Conservation (phyloP, 306 rosid species). For the Carpinus viminea region DNA sequence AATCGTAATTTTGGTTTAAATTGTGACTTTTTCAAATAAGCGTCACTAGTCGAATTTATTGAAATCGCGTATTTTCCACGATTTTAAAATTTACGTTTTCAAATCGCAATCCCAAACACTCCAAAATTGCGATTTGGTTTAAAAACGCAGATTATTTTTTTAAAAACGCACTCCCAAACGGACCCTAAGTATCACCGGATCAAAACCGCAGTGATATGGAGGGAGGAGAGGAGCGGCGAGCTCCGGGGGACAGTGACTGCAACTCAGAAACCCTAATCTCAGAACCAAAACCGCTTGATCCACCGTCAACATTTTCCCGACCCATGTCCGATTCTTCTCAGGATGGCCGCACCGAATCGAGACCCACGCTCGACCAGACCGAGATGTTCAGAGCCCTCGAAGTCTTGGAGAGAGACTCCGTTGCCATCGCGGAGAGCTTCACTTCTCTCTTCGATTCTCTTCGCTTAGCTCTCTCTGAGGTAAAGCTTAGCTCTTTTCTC, state of each 20-base stretch:
- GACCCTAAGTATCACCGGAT: neutral
- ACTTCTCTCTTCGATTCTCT: constrained; percentile 78
- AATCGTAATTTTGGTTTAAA: too few species aligned
- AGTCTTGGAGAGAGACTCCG: constrained; percentile 74
- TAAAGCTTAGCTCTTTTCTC: constrained; percentile 1
- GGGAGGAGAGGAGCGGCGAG: neutral
- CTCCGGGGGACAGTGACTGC: neutral
- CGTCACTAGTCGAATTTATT: too few species aligned
- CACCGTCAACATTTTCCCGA: constrained; percentile 16
- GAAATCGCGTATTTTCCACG: too few species aligned
- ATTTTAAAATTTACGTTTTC: too few species aligned
- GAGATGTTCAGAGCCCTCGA: constrained; percentile 64
- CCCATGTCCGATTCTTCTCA: constrained; percentile 1
- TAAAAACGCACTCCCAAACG: too few species aligned
- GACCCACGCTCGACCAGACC: constrained; percentile 33
- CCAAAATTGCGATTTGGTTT: too few species aligned
- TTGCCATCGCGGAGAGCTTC: constrained; percentile 78
- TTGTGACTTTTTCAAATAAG: too few species aligned
- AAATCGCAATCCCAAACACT: too few species aligned
- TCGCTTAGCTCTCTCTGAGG: constrained; percentile 72
- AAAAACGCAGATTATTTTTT: too few species aligned
- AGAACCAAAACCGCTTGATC: constrained; percentile 16
- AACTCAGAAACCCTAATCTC: constrained; percentile 40
- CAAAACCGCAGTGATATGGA: constrained; percentile 41
- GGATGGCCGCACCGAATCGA: constrained; percentile 29